phyloP scores from a whole-genome alignment of 2,329 filamentous ascomycete genomes.

The Leptosphaerulina australis region DNA sequence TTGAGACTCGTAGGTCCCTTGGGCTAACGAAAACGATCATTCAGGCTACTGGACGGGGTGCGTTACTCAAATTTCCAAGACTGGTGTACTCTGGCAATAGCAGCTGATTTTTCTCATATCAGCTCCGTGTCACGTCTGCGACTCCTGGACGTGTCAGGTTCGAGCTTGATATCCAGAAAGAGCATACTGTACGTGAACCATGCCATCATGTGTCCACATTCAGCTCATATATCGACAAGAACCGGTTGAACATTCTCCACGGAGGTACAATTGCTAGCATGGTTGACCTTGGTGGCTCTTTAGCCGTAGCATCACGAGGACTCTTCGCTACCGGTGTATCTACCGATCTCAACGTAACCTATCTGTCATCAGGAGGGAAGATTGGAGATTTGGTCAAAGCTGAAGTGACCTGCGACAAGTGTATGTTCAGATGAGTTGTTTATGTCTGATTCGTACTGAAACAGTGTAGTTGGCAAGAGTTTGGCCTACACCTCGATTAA shows the following conservation, averaged over 20 bases:
- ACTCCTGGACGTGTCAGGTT: constrained; percentile 73
- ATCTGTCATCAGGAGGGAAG: constrained; percentile 67
- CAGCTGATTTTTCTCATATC: not conserved
- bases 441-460: not conserved
- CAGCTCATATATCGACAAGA: constrained; percentile 56
- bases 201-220: not conserved
- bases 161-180: constrained; percentile 73
- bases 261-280: constrained; percentile 80
- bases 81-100: not conserved
- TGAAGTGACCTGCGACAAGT: constrained; percentile 70
- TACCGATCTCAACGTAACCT: constrained; percentile 71
- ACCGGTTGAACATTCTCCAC: constrained; percentile 76
- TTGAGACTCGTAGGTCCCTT: not conserved
- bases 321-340: constrained; percentile 70
- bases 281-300: constrained; percentile 69
- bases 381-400: constrained; percentile 65
- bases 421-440: constrained; percentile 44
- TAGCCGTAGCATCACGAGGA: constrained; percentile 69
- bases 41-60: constrained; percentile 53
- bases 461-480: constrained; percentile 64
- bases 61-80: constrained; percentile 10
- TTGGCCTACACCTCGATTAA: constrained; percentile 67
- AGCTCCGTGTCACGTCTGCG: constrained; percentile 72
- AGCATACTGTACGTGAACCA: constrained; percentile 70
- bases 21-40: not conserved